These are phyloP conservation scores for Carex littledalei DNA, from an alignment of 176 grass and related monocot genomes.

Conservation along the genomic window DNA sequence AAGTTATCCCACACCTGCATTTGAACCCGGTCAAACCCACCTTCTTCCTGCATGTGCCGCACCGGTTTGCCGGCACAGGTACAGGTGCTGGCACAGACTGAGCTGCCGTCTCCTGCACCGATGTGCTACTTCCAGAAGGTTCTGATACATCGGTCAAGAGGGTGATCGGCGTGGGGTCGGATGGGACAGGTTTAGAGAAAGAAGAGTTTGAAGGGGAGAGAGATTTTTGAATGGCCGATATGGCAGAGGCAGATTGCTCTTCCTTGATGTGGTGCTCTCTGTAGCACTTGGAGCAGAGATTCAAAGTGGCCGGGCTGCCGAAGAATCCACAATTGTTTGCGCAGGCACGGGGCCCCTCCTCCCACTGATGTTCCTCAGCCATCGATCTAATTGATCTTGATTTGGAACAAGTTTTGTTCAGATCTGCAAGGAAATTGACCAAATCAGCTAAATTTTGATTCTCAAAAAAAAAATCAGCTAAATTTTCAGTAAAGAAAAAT, in stretches of 20 bases:
- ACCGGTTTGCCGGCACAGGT: conserved; percentile 14
- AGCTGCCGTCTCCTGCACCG: background rate
- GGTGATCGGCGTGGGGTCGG: background rate
- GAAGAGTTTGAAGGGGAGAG: background rate
- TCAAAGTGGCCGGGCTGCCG: conserved; percentile 22
- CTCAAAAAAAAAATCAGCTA: conserved; percentile 13
- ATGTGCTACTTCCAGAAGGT: background rate
- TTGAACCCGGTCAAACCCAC: conserved; percentile 38
- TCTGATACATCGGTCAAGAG: background rate
- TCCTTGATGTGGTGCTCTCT: conserved; percentile 30
- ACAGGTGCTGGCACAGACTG: background rate
- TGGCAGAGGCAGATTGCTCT: conserved; percentile 27
- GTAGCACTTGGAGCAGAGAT: conserved; percentile 47
- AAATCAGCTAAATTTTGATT: conserved; percentile 5
- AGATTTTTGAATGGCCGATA: conserved; percentile 26
- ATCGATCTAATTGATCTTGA: conserved; percentile 2
- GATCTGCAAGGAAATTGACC: conserved; percentile 6
- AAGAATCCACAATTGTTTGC: conserved; percentile 36
- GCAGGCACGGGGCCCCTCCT: conserved; percentile 19
- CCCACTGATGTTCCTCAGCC: conserved; percentile 11
- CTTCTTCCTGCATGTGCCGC: conserved; percentile 32
- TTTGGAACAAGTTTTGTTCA: background rate
- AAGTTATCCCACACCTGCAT: conserved; percentile 28
- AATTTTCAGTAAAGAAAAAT: background rate
- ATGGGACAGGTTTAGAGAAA: background rate